Conservation (phyloP, 2,329 filamentous ascomycete genomes). For the Colletotrichum falcatum region DNA sequence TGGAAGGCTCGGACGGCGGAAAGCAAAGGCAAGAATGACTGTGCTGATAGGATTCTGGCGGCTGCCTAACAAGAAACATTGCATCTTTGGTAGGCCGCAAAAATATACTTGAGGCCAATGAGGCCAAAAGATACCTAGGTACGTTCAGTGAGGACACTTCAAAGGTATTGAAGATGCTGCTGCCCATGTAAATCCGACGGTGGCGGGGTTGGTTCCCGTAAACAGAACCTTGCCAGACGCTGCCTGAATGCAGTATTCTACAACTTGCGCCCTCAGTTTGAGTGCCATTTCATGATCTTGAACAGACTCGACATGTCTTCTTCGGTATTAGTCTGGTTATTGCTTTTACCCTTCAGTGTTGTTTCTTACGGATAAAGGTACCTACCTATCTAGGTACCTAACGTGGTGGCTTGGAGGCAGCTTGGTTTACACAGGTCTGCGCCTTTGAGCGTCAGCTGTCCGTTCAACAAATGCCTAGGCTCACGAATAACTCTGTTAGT, state of each 20-base stretch:
- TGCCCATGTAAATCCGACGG: constrained; percentile 1
- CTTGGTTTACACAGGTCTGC: neutral
- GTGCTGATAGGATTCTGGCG: neutral
- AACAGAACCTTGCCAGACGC: neutral
- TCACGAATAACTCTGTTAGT: no score
- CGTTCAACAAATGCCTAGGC: neutral
- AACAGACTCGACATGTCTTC: neutral
- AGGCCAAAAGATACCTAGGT: constrained; percentile 10
- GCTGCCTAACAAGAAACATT: neutral
- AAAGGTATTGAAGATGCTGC: neutral
- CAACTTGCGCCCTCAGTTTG: neutral
- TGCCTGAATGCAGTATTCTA: neutral
- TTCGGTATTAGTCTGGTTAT: neutral
- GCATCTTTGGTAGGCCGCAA: neutral
- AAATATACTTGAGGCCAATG: neutral
- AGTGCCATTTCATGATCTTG: neutral
- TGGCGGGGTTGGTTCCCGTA: constrained; percentile 16
- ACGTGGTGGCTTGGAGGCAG: neutral
- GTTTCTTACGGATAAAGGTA: neutral
- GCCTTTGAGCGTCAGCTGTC: neutral
- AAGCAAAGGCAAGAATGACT: neutral
- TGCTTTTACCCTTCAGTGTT: neutral
- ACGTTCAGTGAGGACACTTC: neutral
- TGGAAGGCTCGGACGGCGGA: neutral
- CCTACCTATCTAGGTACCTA: neutral